Evolutionary conservation across 2,329 filamentous ascomycete genomes (phyloP).

Genomic region (Colletotrichum lini): DNA sequence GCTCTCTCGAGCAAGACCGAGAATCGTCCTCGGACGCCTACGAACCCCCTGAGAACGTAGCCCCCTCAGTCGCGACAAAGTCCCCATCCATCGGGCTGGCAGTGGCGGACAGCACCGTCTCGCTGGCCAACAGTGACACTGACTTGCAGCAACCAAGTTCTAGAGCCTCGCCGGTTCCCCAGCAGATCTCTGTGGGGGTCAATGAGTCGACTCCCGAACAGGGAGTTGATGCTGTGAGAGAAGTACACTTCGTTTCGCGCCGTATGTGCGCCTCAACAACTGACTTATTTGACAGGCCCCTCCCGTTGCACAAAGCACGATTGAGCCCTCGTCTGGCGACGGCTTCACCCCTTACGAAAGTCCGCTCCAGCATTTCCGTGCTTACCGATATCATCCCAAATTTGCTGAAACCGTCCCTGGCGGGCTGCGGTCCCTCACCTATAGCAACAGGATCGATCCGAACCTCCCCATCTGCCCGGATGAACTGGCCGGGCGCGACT

Average conservation of each 20-base stretch:
- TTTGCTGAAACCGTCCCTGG: constrained; percentile 79
- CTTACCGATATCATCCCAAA: constrained; percentile 89
- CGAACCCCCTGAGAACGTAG: constrained; percentile 65
- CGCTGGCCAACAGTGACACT: constrained; percentile 48
- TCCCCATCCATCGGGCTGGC: constrained; percentile 60
- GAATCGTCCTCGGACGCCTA: constrained; percentile 63
- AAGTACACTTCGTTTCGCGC: constrained; percentile 58
- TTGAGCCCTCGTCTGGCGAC: constrained; percentile 28
- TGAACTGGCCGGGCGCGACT: constrained; percentile 79
- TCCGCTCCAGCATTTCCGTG: constrained; percentile 85
- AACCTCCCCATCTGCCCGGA: constrained; percentile 81
- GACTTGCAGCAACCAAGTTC: constrained; percentile 46
- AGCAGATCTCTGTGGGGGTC: constrained; percentile 42
- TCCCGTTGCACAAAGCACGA: constrained; percentile 39
- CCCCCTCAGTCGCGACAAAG: constrained; percentile 67
- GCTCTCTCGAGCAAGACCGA: constrained; percentile 43
- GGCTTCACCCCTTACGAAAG: constrained; percentile 79
- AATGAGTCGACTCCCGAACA: constrained; percentile 46
- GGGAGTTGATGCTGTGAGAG: constrained; percentile 52
- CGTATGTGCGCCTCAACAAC: constrained; percentile 28
- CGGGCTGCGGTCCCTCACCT: constrained; percentile 91
- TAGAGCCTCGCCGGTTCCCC: constrained; percentile 42
- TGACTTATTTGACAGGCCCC: constrained; percentile 44
- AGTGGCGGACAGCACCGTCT: constrained; percentile 43
- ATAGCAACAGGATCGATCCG: constrained; percentile 90